Conservation (phyloP, 345 rosid genomes). For the Eucalyptus caleyi region DNA sequence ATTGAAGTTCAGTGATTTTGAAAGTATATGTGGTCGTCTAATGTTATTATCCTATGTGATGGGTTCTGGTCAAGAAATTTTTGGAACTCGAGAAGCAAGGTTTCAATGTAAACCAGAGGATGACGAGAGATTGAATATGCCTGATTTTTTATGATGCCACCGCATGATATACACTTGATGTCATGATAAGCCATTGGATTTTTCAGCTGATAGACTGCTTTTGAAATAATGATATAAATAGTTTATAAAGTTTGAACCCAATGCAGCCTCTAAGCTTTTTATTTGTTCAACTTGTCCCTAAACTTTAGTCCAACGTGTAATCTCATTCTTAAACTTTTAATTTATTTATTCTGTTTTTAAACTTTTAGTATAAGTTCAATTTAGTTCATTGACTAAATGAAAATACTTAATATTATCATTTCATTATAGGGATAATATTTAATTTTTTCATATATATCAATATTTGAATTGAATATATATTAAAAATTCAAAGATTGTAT, state of each 20-base stretch:
- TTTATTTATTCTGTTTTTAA: fast-evolving
- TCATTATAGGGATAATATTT: no score
- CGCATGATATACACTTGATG: neutral
- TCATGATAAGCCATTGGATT: neutral
- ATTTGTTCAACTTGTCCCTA: neutral
- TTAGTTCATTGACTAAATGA: no score
- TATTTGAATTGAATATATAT: fast-evolving
- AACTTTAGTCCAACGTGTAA: fast-evolving
- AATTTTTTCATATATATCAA: no score
- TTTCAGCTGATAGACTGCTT: fast-evolving
- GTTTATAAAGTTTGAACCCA: fast-evolving
- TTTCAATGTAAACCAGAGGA: neutral
- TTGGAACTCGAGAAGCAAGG: neutral
- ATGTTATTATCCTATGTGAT: neutral
- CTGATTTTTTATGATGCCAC: neutral
- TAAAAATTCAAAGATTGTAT: fast-evolving
- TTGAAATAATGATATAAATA: neutral
- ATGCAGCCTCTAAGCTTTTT: neutral
- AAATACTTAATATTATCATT: neutral
- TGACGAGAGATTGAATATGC: neutral
- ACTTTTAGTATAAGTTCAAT: fast-evolving
- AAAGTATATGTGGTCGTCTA: neutral
- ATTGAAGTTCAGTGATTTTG: neutral
- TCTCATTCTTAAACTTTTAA: fast-evolving
- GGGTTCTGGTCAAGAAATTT: fast-evolving